Conservation (phyloP, 345 rosid genomes). For the Mercurialis annua region DNA sequence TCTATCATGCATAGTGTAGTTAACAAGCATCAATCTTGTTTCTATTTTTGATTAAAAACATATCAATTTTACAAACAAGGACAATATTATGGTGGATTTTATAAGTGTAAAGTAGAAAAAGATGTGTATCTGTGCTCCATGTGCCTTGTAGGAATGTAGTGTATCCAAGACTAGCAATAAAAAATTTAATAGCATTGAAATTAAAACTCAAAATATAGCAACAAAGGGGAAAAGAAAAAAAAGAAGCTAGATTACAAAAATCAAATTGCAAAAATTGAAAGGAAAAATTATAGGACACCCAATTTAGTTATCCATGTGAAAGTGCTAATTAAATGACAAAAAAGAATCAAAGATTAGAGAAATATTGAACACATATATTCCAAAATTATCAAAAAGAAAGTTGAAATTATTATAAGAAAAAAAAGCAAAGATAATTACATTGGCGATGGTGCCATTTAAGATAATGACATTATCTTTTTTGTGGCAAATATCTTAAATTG, state of each 20-base stretch:
- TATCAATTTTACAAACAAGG: constrained; percentile 14
- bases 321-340: constrained; percentile 11
- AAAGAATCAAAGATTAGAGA: constrained; percentile 19
- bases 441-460: constrained; percentile 16
- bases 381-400: constrained; percentile 27
- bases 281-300: constrained; percentile 16
- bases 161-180: constrained; percentile 20
- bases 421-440: constrained; percentile 18
- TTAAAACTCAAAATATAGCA: constrained; percentile 11
- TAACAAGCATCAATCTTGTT: constrained; percentile 25
- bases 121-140: constrained; percentile 31
- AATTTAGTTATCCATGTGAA: constrained; percentile 26
- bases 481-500: neutral
- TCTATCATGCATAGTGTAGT: constrained; percentile 14
- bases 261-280: constrained; percentile 23
- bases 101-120: constrained; percentile 21
- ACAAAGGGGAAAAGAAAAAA: too few species aligned
- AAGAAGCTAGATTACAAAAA: constrained; percentile 8
- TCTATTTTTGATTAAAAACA: constrained; percentile 31
- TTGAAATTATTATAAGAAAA: constrained; percentile 10
- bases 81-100: constrained; percentile 20
- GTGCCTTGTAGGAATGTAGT: constrained; percentile 24
- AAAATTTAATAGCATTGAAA: constrained; percentile 8
- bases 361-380: constrained; percentile 35
- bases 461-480: constrained; percentile 9